Evolutionary conservation across 2,329 filamentous ascomycete genomes (phyloP), one percentile per base, ranked within the genome.

Genomic region (Clathrospora elynae): DNA sequence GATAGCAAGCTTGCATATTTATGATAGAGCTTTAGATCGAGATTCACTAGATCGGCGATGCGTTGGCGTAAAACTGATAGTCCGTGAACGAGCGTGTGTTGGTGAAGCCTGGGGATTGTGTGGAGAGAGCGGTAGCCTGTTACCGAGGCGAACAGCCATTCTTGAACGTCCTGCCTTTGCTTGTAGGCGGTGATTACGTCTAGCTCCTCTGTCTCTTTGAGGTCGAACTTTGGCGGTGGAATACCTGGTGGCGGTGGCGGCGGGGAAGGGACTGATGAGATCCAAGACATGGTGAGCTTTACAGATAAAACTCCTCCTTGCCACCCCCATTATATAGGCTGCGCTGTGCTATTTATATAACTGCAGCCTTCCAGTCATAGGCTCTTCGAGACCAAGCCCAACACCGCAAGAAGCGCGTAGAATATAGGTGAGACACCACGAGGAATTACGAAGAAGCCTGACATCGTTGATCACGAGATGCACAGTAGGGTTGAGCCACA

Each of bases 111-210:
- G 3, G 29, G 11, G 20, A 44, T 22, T 5, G 13, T 34, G 12
- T 25, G 12, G 8, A n/a, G 10, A 2, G 41, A 33, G 11, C 35
- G 35, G 10, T 34, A 2, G 4, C 2, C 9, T 4, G 29, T 29
- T 3, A 32, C 10, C 6, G 34, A 29, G 5, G 25, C 22, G 23
- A 44, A 35, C 5, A 39, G 11, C 41, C 35, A 44, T 22, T 34
- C 20, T 30, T 16, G 12, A 8, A 39, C 12, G 8, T 7, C 23
- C 13, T 22, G 17, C 2, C 4, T 5, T 35, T 38, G 29, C n/a
- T 6, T 17, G 29, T 28, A 11, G 4, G n/a, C 22, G 14, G 18
- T 20, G 2, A 25, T 17, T n/a, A 7, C n/a, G 14, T 30, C 28
- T 14, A 31, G 11, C 4, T 38, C 26, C 17, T 38, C 18, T 10